These are phyloP conservation scores for Amaranthus tricolor DNA, from an alignment of 179 eudicot species.

Conservation along the genomic window DNA sequence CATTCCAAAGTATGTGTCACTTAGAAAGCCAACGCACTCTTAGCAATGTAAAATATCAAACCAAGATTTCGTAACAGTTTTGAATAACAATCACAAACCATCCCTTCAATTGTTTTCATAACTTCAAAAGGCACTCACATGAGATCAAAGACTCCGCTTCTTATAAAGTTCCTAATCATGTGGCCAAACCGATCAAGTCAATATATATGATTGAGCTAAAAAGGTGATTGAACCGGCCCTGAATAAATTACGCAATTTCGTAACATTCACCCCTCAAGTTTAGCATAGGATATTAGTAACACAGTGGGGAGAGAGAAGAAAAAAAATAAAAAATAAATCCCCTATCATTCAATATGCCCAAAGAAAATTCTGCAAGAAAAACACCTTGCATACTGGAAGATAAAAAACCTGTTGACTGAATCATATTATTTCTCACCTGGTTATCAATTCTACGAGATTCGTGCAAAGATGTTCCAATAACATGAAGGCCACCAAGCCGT, in stretches of 20 bases:
- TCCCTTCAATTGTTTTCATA: too few species aligned
- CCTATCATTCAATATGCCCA: neutral
- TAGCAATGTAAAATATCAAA: too few species aligned
- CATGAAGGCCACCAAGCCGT: slow-evolving; percentile 97
- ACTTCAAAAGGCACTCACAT: too few species aligned
- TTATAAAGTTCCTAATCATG: too few species aligned
- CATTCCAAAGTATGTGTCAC: too few species aligned
- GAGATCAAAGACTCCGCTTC: too few species aligned
- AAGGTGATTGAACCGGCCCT: neutral
- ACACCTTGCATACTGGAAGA: neutral
- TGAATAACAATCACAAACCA: too few species aligned
- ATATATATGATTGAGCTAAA: too few species aligned
- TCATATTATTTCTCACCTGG: slow-evolving; percentile 50
- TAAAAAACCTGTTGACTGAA: neutral
- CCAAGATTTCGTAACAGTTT: too few species aligned
- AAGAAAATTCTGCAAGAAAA: neutral
- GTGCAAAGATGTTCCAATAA: slow-evolving; percentile 95
- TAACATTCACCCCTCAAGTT: neutral
- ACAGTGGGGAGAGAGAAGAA: neutral
- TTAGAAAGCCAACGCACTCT: too few species aligned
- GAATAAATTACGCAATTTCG: neutral
- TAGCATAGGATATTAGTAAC: neutral
- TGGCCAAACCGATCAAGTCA: too few species aligned
- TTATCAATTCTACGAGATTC: slow-evolving; percentile 99
- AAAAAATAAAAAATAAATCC: neutral